Conservation (phyloP, 179 eudicot species). For the Carnegiea gigantea region DNA sequence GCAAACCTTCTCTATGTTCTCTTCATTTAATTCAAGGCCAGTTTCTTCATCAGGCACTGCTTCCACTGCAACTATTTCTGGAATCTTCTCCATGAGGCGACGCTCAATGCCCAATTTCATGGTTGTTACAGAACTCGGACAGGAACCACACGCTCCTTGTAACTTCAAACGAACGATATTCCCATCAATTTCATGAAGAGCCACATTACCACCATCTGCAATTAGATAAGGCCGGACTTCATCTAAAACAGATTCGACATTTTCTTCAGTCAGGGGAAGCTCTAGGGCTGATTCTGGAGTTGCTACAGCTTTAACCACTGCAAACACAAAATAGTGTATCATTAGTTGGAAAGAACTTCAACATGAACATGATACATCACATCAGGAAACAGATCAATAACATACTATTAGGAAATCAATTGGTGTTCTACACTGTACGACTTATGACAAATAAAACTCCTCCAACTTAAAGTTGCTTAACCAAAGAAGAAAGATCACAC, state of each 20-base stretch:
- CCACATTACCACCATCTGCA: constrained; percentile 98
- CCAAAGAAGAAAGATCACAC: background rate
- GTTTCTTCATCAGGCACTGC: constrained; percentile 87
- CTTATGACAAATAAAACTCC: background rate
- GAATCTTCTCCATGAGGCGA: constrained; percentile 87
- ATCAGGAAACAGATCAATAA: background rate
- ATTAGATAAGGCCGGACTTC: constrained; percentile 93
- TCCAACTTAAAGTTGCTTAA: background rate
- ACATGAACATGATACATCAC: background rate
- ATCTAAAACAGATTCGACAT: constrained; percentile 81
- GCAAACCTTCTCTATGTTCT: constrained; percentile 85
- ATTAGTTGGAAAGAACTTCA: background rate
- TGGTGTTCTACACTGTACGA: background rate
- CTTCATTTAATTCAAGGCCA: constrained; percentile 91
- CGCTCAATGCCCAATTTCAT: constrained; percentile 97
- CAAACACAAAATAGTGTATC: constrained; percentile 10
- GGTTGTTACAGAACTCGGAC: constrained; percentile 88
- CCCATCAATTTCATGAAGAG: constrained; percentile 88
- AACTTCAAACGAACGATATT: constrained; percentile 76
- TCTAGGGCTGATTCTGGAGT: constrained; percentile 69
- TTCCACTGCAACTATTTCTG: constrained; percentile 92
- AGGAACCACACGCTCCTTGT: constrained; percentile 99
- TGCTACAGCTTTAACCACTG: constrained; percentile 77
- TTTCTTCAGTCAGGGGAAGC: constrained; percentile 78
- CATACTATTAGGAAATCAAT: background rate